Evolutionary conservation across 768 basidiomycete genomes (phyloP).

Genomic region (Gymnopilus junonius): DNA sequence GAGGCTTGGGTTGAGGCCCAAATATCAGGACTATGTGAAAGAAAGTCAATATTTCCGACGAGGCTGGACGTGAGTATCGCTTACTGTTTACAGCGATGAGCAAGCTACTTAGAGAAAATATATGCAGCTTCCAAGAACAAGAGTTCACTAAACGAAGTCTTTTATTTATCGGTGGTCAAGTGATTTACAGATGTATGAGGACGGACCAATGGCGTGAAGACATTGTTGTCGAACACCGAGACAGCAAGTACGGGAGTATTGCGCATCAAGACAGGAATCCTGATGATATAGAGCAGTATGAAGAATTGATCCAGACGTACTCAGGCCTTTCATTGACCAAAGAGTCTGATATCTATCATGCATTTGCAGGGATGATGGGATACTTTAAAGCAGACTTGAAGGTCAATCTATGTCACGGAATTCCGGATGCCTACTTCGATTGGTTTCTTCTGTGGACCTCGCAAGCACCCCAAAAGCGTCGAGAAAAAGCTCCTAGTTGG

Average conservation of each 20-base stretch:
- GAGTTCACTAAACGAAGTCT: constrained; percentile 1
- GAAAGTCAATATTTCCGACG: neutral
- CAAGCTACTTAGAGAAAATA: neutral
- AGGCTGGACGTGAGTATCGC: constrained; percentile 10
- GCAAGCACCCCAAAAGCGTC: neutral
- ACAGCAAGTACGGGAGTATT: neutral
- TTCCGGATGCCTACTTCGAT: constrained; percentile 12
- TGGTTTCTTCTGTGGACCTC: constrained; percentile 16
- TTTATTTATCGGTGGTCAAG: constrained; percentile 8
- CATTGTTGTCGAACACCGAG: constrained; percentile 5
- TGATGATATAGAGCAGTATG: constrained; percentile 1
- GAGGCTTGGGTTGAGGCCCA: neutral
- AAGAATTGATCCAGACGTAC: neutral
- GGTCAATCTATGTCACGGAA: constrained; percentile 12
- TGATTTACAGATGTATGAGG: neutral
- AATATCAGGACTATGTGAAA: neutral
- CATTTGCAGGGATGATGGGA: constrained; percentile 8
- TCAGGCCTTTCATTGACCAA: constrained; percentile 8
- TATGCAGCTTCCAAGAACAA: constrained; percentile 13
- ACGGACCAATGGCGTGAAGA: constrained; percentile 10
- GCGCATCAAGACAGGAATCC: neutral
- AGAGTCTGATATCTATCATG: constrained; percentile 10
- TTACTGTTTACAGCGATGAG: neutral
- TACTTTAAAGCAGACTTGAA: constrained; percentile 1
- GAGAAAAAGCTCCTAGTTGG: constrained; percentile 9